Evolutionary conservation across 768 basidiomycete species (phyloP).

Genomic region (Tulasnella sp.): DNA sequence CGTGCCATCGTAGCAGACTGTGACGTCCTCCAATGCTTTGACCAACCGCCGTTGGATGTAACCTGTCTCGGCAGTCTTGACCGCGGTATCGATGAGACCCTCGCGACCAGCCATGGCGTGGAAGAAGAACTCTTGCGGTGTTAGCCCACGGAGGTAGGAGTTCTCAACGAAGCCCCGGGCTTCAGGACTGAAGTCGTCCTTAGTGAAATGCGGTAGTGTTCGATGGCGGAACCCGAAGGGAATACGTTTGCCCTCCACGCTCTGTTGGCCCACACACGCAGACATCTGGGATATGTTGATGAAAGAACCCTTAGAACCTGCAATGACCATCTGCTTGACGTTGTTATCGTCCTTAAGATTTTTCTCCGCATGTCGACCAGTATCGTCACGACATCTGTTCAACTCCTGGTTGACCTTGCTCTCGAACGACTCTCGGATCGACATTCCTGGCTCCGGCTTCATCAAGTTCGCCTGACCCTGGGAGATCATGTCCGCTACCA

Average conservation of each 20-base stretch:
- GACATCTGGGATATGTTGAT: constrained; percentile 99
- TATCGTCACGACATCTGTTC: constrained; percentile 89
- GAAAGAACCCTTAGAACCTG: constrained; percentile 96
- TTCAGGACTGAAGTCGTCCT: constrained; percentile 97
- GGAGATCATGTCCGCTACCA: constrained; percentile 69
- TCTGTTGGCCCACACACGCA: constrained; percentile 96
- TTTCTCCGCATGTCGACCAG: constrained; percentile 94
- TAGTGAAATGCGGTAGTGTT: constrained; percentile 92
- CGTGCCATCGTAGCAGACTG: constrained; percentile 96
- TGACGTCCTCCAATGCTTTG: constrained; percentile 95
- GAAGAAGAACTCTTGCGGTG: constrained; percentile 99
- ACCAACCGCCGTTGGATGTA: constrained; percentile 98
- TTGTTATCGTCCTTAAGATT: constrained; percentile 98
- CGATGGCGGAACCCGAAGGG: constrained; percentile 98
- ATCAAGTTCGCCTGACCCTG: constrained; percentile 78
- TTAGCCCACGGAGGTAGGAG: constrained; percentile 90
- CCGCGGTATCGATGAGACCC: constrained; percentile 97
- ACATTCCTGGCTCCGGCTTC: constrained; percentile 93
- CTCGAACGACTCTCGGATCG: constrained; percentile 97
- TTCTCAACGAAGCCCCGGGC: constrained; percentile 98
- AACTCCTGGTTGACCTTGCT: constrained; percentile 81
- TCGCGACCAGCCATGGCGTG: constrained; percentile 99
- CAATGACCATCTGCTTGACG: constrained; percentile 99
- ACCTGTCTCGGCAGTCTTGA: constrained; percentile 98
- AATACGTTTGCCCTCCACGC: constrained; percentile 95